phyloP scores from a whole-genome alignment of 306 rosid genomes.

The Dryas octopetala region DNA sequence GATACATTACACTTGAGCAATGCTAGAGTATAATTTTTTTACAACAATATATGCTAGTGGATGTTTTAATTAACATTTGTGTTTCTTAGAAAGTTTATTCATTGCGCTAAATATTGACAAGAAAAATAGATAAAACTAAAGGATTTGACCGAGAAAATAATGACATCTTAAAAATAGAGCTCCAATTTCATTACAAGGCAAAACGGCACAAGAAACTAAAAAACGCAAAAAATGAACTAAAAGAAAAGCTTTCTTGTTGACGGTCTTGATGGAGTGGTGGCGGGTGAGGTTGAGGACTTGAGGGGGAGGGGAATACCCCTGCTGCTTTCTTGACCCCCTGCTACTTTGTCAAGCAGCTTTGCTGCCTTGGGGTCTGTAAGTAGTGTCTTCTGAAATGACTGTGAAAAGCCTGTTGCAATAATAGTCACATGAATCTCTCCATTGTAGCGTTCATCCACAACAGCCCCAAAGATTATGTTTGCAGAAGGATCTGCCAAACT shows the following conservation, averaged over 20 bases:
- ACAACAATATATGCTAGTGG: no score
- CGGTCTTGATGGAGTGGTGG: constrained; percentile 53
- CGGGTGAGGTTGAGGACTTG: constrained; percentile 40
- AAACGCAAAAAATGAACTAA: constrained; percentile 18
- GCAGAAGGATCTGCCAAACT: constrained; percentile 98
- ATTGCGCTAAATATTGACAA: background rate
- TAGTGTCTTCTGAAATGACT: constrained; percentile 83
- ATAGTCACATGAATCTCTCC: constrained; percentile 95
- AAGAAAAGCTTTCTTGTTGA: constrained; percentile 72
- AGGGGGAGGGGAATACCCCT: constrained; percentile 54
- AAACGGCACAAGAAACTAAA: constrained; percentile 16
- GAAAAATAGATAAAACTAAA: background rate
- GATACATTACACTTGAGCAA: background rate
- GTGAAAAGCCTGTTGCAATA: constrained; percentile 92
- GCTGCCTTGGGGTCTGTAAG: constrained; percentile 89
- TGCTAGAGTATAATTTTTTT: no score
- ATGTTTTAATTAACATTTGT: no score
- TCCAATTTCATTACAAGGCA: constrained; percentile 46
- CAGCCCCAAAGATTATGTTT: constrained; percentile 91
- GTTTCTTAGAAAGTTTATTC: background rate
- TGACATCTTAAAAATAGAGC: constrained; percentile 26
- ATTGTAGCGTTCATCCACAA: constrained; percentile 87
- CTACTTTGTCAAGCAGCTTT: constrained; percentile 56
- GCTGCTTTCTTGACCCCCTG: constrained; percentile 61
- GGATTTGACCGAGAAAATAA: background rate